phyloP scores from a whole-genome alignment of 352 stramenopile genomes.

The Pythium phragmitis region DNA sequence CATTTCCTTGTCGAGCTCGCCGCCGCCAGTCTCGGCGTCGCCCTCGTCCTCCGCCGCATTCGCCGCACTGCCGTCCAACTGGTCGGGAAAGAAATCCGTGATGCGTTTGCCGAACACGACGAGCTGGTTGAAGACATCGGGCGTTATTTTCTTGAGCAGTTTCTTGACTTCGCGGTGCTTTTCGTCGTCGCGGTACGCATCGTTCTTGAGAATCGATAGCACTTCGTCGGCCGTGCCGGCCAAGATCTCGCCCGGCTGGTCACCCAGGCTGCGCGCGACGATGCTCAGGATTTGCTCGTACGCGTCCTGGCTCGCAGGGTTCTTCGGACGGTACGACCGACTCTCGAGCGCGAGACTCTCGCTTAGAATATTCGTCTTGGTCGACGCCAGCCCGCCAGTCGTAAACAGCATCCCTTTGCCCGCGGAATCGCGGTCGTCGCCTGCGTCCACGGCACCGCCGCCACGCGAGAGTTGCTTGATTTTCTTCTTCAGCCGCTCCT shows the following conservation, averaged over 20 bases:
- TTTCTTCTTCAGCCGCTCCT: constrained; percentile 69
- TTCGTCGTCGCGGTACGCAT: constrained; percentile 82
- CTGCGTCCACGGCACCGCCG: constrained; percentile 6
- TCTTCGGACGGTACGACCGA: constrained; percentile 88
- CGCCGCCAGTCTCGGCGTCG: constrained; percentile 44
- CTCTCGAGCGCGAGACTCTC: constrained; percentile 75
- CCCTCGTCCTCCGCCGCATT: constrained; percentile 34
- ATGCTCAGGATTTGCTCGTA: constrained; percentile 90
- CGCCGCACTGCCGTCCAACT: constrained; percentile 16
- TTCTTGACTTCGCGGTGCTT: constrained; percentile 83
- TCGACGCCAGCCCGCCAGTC: constrained; percentile 42
- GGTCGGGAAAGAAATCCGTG: constrained; percentile 80
- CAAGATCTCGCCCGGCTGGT: constrained; percentile 91
- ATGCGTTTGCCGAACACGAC: constrained; percentile 87
- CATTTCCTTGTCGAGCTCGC: constrained; percentile 96
- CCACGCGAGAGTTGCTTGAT: constrained; percentile 48
- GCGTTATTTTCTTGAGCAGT: constrained; percentile 80
- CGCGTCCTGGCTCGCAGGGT: constrained; percentile 77
- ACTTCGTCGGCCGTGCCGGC: constrained; percentile 91
- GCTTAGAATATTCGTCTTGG: constrained; percentile 61
- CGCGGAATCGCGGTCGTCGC: constrained; percentile 5
- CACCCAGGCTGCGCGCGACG: constrained; percentile 76
- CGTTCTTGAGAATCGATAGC: constrained; percentile 91
- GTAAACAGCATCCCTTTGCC: constrained; percentile 49
- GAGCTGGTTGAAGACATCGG: constrained; percentile 76